phyloP scores from a whole-genome alignment of 2,329 filamentous ascomycete genomes.

The Colletotrichum lupini region DNA sequence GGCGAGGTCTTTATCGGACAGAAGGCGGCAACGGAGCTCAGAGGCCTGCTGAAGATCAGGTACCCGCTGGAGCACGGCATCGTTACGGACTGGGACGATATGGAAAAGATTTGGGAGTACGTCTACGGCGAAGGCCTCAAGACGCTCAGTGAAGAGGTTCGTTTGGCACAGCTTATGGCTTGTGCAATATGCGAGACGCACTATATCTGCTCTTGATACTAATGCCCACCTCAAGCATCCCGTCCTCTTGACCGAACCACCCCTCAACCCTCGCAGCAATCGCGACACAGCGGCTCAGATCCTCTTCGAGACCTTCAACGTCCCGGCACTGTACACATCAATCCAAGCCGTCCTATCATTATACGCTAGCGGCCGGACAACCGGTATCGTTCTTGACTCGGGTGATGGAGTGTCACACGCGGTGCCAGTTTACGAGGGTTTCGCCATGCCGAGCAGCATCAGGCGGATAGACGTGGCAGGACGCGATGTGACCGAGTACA shows the following conservation, averaged over 20 bases:
- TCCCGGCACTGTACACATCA: slow-evolving; percentile 94
- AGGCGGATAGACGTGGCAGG: slow-evolving; percentile 96
- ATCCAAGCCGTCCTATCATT: slow-evolving; percentile 97
- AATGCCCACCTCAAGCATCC: slow-evolving; percentile 72
- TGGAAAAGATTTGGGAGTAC: slow-evolving; percentile 99
- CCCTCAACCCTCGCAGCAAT: slow-evolving; percentile 94
- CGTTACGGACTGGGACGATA: slow-evolving; percentile 99
- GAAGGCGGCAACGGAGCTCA: slow-evolving; percentile 85
- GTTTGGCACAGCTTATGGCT: slow-evolving; percentile 25
- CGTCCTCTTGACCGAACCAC: slow-evolving; percentile 94
- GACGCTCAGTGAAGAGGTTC: slow-evolving; percentile 93
- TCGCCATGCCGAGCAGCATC: slow-evolving; percentile 96
- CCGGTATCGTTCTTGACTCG: slow-evolving; percentile 93
- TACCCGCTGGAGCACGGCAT: slow-evolving; percentile 98
- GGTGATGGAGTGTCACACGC: slow-evolving; percentile 98
- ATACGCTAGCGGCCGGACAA: slow-evolving; percentile 95
- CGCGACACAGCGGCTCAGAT: slow-evolving; percentile 97
- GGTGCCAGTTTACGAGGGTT: slow-evolving; percentile 97
- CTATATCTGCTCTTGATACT: slow-evolving; percentile 31
- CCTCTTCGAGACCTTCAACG: slow-evolving; percentile 98
- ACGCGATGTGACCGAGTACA: slow-evolving; percentile 93
- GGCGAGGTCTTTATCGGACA: slow-evolving; percentile 97
- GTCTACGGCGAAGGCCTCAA: slow-evolving; percentile 97
- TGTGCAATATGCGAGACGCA: neutral
- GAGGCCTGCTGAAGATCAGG: slow-evolving; percentile 92